Percentiles rank a stretch among this genome's conserved stretches.
phyloP scores from a whole-genome alignment of 2,329 filamentous ascomycete species.

The Apiospora rasikravindrae region DNA sequence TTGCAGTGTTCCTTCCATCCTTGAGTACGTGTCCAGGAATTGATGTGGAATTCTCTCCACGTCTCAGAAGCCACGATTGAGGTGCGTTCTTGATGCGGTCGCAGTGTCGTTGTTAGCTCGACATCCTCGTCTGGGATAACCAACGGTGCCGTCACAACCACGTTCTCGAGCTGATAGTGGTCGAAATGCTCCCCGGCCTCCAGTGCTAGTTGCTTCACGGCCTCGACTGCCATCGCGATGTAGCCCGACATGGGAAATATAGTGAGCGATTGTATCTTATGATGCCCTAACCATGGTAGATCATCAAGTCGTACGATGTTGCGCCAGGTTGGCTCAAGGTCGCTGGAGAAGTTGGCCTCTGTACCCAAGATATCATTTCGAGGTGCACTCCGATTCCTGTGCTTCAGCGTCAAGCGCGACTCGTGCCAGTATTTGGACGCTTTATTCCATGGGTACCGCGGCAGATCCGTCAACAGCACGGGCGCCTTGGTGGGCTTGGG shows the following conservation, averaged over 20 bases:
- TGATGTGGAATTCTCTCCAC: conserved; percentile 44
- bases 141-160: conserved; percentile 41
- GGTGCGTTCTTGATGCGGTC: conserved; percentile 35
- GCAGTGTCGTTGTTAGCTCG: conserved; percentile 43
- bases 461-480: conserved; percentile 5
- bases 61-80: conserved; percentile 16
- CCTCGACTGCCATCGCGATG: conserved; percentile 26
- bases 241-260: conserved; percentile 23
- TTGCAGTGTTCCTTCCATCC: conserved; percentile 47
- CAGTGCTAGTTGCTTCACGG: conserved; percentile 30
- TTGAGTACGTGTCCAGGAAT: conserved; percentile 40
- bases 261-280: conserved; percentile 15
- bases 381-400: background rate
- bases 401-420: conserved; percentile 12
- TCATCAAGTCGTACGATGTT: conserved; percentile 19
- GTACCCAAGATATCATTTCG: conserved; percentile 22
- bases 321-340: conserved; percentile 20
- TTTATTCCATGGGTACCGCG: conserved; percentile 30
- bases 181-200: conserved; percentile 36
- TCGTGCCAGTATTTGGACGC: conserved; percentile 22
- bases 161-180: conserved; percentile 44
- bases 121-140: conserved; percentile 42
- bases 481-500: conserved; percentile 10
- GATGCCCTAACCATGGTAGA: conserved; percentile 22
- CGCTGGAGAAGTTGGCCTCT: conserved; percentile 1